Evolutionary conservation across 1,284 basidiomycete species (phyloP).

Genomic region (Singerocomus rubriflavus): DNA sequence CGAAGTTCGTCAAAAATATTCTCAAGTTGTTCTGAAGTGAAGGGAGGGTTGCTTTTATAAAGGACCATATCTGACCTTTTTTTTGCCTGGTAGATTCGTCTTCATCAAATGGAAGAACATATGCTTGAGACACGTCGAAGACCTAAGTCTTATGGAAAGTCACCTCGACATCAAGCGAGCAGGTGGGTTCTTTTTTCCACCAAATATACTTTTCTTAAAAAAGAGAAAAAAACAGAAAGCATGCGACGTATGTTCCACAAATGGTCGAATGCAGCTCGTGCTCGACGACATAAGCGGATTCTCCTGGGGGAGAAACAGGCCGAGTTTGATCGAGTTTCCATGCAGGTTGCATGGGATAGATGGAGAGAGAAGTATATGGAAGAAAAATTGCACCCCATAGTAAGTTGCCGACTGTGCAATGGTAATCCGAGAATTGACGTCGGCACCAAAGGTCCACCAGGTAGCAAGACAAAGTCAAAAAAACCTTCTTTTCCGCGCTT

Average conservation of each 20-base stretch:
- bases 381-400: conserved; percentile 59
- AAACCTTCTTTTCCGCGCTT: conserved; percentile 60
- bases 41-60: conserved; percentile 15
- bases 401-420: conserved; percentile 34
- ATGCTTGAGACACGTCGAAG: conserved; percentile 61
- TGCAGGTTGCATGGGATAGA: conserved; percentile 64
- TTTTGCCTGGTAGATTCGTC: conserved; percentile 39
- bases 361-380: conserved; percentile 71
- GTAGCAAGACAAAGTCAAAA: conserved; percentile 56
- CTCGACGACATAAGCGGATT: conserved; percentile 53
- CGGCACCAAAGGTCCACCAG: conserved; percentile 50
- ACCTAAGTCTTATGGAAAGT: conserved; percentile 74
- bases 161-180: conserved; percentile 74
- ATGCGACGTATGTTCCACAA: conserved; percentile 65
- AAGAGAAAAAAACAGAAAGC: conserved; percentile 44
- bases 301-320: conserved; percentile 59
- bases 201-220: background rate
- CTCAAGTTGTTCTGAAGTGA: conserved; percentile 48
- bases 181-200: conserved; percentile 40
- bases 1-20: conserved; percentile 51
- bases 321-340: conserved; percentile 49
- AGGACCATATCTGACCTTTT: conserved; percentile 4
- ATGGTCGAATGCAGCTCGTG: conserved; percentile 62
- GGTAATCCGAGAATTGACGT: conserved; percentile 8
- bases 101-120: conserved; percentile 68